Conservation (phyloP, 345 rosid species). For the Eucalyptus lansdowneana region DNA sequence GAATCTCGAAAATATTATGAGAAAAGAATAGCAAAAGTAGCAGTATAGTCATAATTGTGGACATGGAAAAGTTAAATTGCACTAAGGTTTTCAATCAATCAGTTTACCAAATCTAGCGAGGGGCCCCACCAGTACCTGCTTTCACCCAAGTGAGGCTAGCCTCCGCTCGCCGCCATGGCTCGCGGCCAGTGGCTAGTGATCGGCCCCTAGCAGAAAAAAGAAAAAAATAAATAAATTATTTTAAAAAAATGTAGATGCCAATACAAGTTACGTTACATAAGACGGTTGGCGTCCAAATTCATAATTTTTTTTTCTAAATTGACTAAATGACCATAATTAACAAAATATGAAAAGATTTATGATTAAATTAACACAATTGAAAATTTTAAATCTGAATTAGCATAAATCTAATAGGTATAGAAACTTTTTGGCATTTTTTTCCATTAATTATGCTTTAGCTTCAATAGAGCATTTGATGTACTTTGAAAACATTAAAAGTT, state of each 20-base stretch:
- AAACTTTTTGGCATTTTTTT: not conserved
- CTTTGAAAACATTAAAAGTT: not conserved
- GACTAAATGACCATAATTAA: no score
- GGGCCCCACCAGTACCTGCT: no score
- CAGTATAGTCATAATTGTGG: not conserved
- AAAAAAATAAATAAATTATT: no score
- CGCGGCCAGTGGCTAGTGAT: fast-evolving
- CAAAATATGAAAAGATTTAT: fast-evolving
- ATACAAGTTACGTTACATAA: fast-evolving
- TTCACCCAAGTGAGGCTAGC: no score
- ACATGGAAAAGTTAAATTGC: not conserved
- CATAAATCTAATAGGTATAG: no score
- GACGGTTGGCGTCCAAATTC: fast-evolving
- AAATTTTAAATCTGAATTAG: fast-evolving
- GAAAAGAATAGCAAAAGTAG: not conserved
- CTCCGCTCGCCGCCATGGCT: no score
- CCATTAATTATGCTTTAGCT: not conserved
- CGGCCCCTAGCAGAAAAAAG: fast-evolving
- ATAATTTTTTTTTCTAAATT: no score
- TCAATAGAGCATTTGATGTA: not conserved
- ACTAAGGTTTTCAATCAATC: not conserved
- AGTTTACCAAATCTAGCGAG: no score
- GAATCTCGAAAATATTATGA: not conserved
- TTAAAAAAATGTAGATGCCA: fast-evolving
- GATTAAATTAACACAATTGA: no score